These are phyloP conservation scores for Aspergillus tanneri DNA, from an alignment of 2,329 filamentous ascomycete genomes.

Conservation along the genomic window DNA sequence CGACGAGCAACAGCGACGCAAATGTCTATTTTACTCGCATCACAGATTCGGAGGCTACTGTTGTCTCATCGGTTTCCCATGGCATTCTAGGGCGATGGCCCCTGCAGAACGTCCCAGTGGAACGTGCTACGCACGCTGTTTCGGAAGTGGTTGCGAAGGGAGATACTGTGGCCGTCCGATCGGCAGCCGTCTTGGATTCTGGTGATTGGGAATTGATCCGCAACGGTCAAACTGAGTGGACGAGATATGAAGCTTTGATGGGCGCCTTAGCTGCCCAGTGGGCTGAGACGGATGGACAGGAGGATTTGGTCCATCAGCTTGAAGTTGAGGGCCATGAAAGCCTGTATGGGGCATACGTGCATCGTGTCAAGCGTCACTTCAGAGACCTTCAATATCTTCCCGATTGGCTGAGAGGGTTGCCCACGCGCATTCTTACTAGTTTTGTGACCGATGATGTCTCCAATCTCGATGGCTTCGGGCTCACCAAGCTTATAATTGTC, in stretches of 20 bases:
- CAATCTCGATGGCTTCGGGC: slow-evolving; percentile 67
- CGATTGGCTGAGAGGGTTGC: slow-evolving; percentile 67
- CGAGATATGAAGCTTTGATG: slow-evolving; percentile 77
- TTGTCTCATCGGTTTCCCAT: slow-evolving; percentile 75
- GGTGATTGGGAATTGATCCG: slow-evolving; percentile 80
- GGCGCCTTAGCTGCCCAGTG: slow-evolving; percentile 76
- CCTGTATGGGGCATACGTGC: slow-evolving; percentile 76
- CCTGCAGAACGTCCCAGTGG: slow-evolving; percentile 49
- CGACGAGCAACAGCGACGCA: slow-evolving; percentile 71
- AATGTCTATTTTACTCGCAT: slow-evolving; percentile 89
- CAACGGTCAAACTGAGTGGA: slow-evolving; percentile 80
- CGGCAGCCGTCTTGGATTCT: slow-evolving; percentile 64
- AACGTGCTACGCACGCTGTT: slow-evolving; percentile 63
- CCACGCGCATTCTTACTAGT: slow-evolving; percentile 65
- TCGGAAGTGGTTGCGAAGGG: slow-evolving; percentile 79
- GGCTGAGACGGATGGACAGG: slow-evolving; percentile 71
- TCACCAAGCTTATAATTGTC: slow-evolving; percentile 79
- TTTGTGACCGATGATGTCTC: slow-evolving; percentile 58
- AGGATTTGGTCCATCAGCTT: slow-evolving; percentile 74
- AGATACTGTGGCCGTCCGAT: slow-evolving; percentile 72
- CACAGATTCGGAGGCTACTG: slow-evolving; percentile 68
- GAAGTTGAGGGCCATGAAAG: slow-evolving; percentile 85
- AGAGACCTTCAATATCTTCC: slow-evolving; percentile 73
- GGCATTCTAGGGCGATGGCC: slow-evolving; percentile 74
- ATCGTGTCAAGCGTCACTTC: slow-evolving; percentile 79